Evolutionary conservation across 140 eudicot species (phyloP), one percentile per base, ranked within the genome.

Genomic region (Erigeron philadelphicus): DNA sequence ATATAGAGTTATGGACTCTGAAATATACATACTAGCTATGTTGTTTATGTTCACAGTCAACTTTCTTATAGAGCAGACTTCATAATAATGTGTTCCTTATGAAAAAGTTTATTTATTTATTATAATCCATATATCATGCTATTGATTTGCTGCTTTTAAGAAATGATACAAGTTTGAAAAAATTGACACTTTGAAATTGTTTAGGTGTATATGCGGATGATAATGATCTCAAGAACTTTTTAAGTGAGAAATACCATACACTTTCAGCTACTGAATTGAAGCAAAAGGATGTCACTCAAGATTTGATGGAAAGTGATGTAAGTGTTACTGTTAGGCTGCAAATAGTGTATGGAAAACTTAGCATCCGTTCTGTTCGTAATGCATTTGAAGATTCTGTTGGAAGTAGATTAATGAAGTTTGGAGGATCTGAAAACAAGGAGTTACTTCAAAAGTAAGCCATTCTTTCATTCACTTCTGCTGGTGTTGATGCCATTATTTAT

Each of bases 331-430:
- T 93, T 62, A 86, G 96, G 74, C 89, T 93, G 63, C 98, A 93
- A 67, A 93, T 93, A 66, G 98, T 93, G 15, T 89, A 93, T 59
- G 95, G 96, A 62, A 81, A 73, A 71, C 75, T 93, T 64, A 93
- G 95, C 71, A 89, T 93, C 69, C 84, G 87, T 3, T 93, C 96
- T 19, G 98, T 93, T 19, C 87, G 98, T 25, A 89, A 82, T 76
- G 98, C 96, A 23, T 93, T 93, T 66, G 93, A 93, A 66, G 96
- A 87, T 48, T 93, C 98, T 38, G 96, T 93, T 0, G 98, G 96
- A 54, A 83, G 76, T 76, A 84, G 94, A 81, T 82, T 93, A 66
- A 79, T 84, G 65, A 84, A 86, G 78, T 89, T 89, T 74, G 95
- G 88, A 43, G 96, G 96, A 60, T 70, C 88, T 2, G 94, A 86